A percentile compares a stretch with the other conserved stretches of the same genome.
Conservation (phyloP, 2,329 filamentous ascomycete species). For the Scedosporium apiospermum region DNA sequence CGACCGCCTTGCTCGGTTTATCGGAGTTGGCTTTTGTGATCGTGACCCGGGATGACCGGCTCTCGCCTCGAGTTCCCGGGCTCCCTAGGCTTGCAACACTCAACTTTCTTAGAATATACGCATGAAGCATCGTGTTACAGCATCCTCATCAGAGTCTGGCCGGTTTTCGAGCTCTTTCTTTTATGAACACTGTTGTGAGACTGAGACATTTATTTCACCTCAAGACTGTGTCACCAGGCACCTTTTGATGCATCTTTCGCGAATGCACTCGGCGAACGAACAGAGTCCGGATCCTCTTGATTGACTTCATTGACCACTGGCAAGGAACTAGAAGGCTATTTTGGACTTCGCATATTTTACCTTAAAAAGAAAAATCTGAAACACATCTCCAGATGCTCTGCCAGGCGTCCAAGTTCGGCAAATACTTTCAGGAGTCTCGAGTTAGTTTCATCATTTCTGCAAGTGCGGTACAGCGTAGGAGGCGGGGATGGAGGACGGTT, state of each 20-base stretch:
- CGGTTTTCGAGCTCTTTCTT: neutral
- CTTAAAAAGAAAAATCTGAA: neutral
- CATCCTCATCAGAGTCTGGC: neutral
- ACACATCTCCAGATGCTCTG: neutral
- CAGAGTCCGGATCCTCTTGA: neutral
- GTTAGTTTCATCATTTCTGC: slow-evolving; percentile 4
- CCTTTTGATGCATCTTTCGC: neutral
- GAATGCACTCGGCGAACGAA: neutral
- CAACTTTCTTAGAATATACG: neutral
- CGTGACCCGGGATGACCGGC: too few species aligned
- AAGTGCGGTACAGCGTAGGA: neutral
- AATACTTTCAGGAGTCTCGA: slow-evolving; percentile 3
- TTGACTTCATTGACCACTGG: neutral
- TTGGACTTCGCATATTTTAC: neutral
- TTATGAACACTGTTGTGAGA: neutral
- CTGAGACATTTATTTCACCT: neutral
- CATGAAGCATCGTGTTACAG: neutral
- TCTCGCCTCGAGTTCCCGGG: too few species aligned
- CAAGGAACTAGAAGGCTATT: neutral
- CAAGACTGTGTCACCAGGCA: neutral
- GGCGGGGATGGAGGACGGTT: neutral
- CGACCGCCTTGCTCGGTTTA: neutral
- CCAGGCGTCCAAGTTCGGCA: neutral
- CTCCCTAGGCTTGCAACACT: neutral
- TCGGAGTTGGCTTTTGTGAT: slow-evolving; percentile 6